Conservation (phyloP, 139 green algal species). For the Auxenochlorella protothecoides region DNA sequence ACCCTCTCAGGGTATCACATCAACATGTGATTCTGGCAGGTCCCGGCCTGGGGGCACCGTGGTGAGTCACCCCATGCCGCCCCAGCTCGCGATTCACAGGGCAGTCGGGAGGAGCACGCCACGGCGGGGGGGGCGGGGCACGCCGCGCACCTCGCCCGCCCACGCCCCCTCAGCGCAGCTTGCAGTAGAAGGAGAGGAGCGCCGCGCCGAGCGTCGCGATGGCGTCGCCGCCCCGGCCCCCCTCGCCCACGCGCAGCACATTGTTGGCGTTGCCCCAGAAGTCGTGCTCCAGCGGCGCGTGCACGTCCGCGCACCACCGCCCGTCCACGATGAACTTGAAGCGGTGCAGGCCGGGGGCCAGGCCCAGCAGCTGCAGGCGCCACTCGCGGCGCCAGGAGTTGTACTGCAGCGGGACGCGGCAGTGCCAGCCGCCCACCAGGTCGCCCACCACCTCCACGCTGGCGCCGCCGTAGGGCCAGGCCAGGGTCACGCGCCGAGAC, state of each 20-base stretch:
- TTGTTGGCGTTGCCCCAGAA: conserved; percentile 64
- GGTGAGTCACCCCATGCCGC: no score
- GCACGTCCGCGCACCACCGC: conserved; percentile 50
- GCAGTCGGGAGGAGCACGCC: no score
- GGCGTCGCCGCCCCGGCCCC: neutral
- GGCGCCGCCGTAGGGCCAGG: conserved; percentile 60
- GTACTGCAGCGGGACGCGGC: conserved; percentile 33
- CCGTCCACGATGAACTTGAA: conserved; percentile 77
- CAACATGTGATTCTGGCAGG: no score
- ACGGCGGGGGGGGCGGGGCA: no score
- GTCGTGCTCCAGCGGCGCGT: conserved; percentile 31
- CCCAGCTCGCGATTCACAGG: no score
- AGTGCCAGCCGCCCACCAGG: conserved; percentile 56
- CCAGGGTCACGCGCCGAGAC: conserved; percentile 26
- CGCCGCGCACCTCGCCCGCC: no score
- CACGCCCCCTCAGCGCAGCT: neutral
- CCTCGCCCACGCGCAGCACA: conserved; percentile 28
- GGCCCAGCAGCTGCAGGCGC: conserved; percentile 29
- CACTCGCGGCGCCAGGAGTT: conserved; percentile 20
- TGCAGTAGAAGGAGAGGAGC: neutral
- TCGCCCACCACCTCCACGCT: conserved; percentile 56
- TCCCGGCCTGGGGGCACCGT: no score
- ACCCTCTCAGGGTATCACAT: no score
- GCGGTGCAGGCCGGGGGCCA: conserved; percentile 51
- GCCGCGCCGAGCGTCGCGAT: neutral